Base-by-base conservation (phyloP, 495 filamentous ascomycete species). In the Penicillium malachiteum region DNA sequence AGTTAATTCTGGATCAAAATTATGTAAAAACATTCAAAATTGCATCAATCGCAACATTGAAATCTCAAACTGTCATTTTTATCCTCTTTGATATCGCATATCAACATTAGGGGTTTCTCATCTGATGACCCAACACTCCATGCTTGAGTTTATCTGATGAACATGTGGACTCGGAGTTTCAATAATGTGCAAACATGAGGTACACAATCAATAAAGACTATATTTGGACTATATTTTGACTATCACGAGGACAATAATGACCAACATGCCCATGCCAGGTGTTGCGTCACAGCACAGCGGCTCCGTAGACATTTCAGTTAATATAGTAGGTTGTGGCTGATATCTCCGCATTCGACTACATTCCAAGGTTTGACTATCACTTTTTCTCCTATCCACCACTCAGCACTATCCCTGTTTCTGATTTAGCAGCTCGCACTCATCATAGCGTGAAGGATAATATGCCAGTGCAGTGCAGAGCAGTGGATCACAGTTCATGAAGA, bases 401-500 rank as follows among this genome's bases (percentile, higher is more conserved):
- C 16, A 44, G 30, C 11, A 48, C 42, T 33, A 42, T 47, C 41
- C 2, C 42, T 26, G 21, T 26, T 26, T 26, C 21, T 26, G 4
- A 26, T 4, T 26, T 26, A 26, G 21, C 21, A 26, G 21, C 21
- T 26, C 21, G 21, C 21, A 26, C 21, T 26, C 21, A 26, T 26
- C 21, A 26, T 49, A 49, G 42, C 41, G 54, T 32, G 14, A 52
- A 52, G 37, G 31, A 37, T 17, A 53, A 33, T 50, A 8, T 30
- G 12, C 6, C 31, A 38, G 21, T 26, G 21, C 21, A 26, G 4
- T 26, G 21, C 21, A 26, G 21, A 39, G n/a, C 50, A 45, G 50
- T 52, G 56, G 50, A 52, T 14, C 38, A 39, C 37, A 2, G 26
- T 35, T 26, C 32, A 39, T 51, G 52, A 38, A 13, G 57, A 59